Evolutionary conservation across 2,329 filamentous ascomycete species (phyloP).

Genomic region (Aspergillus spinulosporus): DNA sequence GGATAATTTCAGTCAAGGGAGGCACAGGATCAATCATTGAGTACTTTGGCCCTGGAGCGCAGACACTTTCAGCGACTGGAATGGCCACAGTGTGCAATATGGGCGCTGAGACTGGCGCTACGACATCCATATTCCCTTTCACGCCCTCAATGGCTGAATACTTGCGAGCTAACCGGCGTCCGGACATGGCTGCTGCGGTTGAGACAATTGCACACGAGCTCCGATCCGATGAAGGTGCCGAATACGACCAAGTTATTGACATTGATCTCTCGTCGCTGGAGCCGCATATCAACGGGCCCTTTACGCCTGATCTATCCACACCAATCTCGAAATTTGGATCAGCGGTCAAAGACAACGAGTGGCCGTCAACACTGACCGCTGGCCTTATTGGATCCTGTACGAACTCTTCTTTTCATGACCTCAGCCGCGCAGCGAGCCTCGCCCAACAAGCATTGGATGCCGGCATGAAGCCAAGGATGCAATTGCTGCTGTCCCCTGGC

Average conservation of each 20-base stretch:
- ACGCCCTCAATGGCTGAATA: constrained; percentile 98
- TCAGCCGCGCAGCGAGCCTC: constrained; percentile 89
- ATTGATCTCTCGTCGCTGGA: constrained; percentile 94
- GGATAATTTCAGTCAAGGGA: constrained; percentile 95
- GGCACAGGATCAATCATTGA: constrained; percentile 80
- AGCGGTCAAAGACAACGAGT: constrained; percentile 89
- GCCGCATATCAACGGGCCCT: constrained; percentile 97
- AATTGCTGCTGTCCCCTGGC: constrained; percentile 90
- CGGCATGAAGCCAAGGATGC: constrained; percentile 89
- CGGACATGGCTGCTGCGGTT: constrained; percentile 87
- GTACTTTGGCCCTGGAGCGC: constrained; percentile 65
- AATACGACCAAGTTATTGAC: constrained; percentile 95
- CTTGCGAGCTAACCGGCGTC: constrained; percentile 84
- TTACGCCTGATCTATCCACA: constrained; percentile 96
- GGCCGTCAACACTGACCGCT: constrained; percentile 95
- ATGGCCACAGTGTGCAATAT: constrained; percentile 80
- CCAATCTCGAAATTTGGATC: constrained; percentile 97
- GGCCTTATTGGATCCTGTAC: constrained; percentile 98
- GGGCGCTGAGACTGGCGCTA: constrained; percentile 67
- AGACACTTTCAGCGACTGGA: constrained; percentile 75
- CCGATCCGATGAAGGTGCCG: constrained; percentile 78
- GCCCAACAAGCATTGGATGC: constrained; percentile 87
- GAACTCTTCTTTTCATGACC: constrained; percentile 85
- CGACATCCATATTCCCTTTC: constrained; percentile 95
- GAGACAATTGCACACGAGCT: constrained; percentile 79